These are phyloP conservation scores for Penicillium fimorum DNA, from an alignment of 495 filamentous ascomycete genomes.

Conservation along the genomic window DNA sequence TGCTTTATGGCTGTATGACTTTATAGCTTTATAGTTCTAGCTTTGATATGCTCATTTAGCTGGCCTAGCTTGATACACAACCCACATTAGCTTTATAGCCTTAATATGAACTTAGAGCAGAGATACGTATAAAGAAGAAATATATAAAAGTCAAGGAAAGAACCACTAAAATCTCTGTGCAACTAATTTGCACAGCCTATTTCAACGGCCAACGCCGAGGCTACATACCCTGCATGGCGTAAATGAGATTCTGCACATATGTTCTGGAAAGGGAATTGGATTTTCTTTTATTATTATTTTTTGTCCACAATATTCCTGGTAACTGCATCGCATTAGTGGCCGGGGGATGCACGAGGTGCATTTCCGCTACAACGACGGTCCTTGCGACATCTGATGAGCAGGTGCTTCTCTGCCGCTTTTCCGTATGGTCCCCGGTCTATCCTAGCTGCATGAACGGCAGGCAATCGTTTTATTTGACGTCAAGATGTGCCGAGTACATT, in stretches of 20 bases:
- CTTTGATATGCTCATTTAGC: not conserved
- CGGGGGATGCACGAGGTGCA: conserved; percentile 14
- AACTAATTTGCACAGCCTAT: conserved; percentile 5
- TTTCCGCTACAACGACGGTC: conserved; percentile 9
- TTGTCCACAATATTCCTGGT: conserved; percentile 1
- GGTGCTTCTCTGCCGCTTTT: conserved; percentile 6
- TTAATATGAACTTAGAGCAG: no score
- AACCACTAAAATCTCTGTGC: not conserved
- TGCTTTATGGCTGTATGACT: no score
- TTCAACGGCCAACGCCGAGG: conserved; percentile 12
- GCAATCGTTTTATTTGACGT: conserved; percentile 10
- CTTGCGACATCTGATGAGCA: not conserved
- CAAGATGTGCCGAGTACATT: conserved; percentile 11
- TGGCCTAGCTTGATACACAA: not conserved
- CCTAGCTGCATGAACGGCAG: conserved; percentile 11
- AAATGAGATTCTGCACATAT: conserved; percentile 1
- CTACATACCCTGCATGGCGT: conserved; percentile 10
- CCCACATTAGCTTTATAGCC: not conserved
- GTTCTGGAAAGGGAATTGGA: conserved; percentile 7
- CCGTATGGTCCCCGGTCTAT: conserved; percentile 4
- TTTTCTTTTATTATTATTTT: not conserved
- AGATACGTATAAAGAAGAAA: not conserved
- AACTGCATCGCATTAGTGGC: conserved; percentile 9
- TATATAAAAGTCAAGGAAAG: not conserved
- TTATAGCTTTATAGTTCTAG: not conserved